Evolutionary conservation across 371 early-diverging fungal species (phyloP).

Genomic region (Mucor racemosus): DNA sequence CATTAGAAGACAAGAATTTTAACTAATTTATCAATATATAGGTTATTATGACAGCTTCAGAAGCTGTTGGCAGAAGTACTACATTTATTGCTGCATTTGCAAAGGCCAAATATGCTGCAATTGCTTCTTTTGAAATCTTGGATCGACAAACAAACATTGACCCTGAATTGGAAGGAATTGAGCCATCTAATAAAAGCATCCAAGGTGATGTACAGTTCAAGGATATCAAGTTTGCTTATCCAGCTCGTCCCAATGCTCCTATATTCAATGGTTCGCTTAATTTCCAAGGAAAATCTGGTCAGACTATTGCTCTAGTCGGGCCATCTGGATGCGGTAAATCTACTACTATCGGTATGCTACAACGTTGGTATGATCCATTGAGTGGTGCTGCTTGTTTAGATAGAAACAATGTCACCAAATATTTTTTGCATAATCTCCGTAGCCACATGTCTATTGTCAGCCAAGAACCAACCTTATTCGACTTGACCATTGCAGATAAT

Average conservation of each 20-base stretch:
- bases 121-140: conserved; percentile 70
- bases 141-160: conserved; percentile 77
- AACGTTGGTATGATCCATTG: conserved; percentile 85
- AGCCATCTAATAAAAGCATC: conserved; percentile 39
- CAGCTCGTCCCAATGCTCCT: conserved; percentile 74
- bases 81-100: conserved; percentile 62
- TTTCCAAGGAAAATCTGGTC: conserved; percentile 69
- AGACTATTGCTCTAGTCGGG: conserved; percentile 88
- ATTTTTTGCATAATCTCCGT: conserved; percentile 66
- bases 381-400: conserved; percentile 69
- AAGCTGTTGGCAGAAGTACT: conserved; percentile 62
- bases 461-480: conserved; percentile 87
- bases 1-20: neutral
- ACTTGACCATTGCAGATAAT: conserved; percentile 78
- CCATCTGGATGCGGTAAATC: conserved; percentile 87
- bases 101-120: conserved; percentile 82
- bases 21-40: neutral
- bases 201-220: conserved; percentile 59
- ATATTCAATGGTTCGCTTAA: conserved; percentile 76
- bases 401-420: conserved; percentile 61
- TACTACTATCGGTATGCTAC: conserved; percentile 79
- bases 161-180: conserved; percentile 62
- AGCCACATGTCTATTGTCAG: conserved; percentile 79
- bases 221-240: conserved; percentile 79
- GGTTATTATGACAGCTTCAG: conserved; percentile 69